These are phyloP conservation scores for Picea engelmannii DNA, from an alignment of 83 land plant genomes.

Conservation along the genomic window DNA sequence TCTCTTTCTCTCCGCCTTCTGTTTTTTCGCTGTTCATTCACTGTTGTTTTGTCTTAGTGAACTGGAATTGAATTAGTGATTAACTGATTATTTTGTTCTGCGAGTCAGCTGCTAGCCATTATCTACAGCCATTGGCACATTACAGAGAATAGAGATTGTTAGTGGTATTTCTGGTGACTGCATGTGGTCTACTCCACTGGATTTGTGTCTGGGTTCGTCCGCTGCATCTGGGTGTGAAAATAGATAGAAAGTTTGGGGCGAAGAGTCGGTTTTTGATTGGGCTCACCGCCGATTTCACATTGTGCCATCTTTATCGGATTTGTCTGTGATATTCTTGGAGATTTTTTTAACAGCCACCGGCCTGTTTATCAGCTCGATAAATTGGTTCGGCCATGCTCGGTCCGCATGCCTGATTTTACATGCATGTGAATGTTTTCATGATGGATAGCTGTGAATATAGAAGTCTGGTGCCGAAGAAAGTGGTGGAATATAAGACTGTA, in stretches of 20 bases:
- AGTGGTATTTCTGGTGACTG: no score
- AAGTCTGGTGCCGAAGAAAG: background rate
- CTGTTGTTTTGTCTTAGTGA: background rate
- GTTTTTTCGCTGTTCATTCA: background rate
- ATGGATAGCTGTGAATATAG: background rate
- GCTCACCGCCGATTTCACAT: conserved; percentile 10
- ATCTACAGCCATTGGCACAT: no score
- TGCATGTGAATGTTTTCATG: background rate
- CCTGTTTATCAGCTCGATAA: background rate
- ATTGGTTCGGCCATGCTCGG: background rate
- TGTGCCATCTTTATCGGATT: background rate
- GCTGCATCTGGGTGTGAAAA: no score
- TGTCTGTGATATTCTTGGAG: background rate
- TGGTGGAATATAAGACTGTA: conserved; percentile 6
- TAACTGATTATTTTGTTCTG: no score
- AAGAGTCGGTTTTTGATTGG: no score
- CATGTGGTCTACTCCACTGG: no score
- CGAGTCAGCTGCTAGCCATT: no score
- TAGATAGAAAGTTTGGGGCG: no score
- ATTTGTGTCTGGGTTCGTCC: no score
- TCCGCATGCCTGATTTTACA: background rate
- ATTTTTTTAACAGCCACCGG: background rate
- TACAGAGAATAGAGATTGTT: no score
- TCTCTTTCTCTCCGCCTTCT: background rate
- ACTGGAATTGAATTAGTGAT: no score